Percentiles rank a stretch among this genome's conserved stretches.
These are phyloP conservation scores for Calonectria honghensis DNA, from an alignment of 2,329 filamentous ascomycete species.

Conservation along the genomic window DNA sequence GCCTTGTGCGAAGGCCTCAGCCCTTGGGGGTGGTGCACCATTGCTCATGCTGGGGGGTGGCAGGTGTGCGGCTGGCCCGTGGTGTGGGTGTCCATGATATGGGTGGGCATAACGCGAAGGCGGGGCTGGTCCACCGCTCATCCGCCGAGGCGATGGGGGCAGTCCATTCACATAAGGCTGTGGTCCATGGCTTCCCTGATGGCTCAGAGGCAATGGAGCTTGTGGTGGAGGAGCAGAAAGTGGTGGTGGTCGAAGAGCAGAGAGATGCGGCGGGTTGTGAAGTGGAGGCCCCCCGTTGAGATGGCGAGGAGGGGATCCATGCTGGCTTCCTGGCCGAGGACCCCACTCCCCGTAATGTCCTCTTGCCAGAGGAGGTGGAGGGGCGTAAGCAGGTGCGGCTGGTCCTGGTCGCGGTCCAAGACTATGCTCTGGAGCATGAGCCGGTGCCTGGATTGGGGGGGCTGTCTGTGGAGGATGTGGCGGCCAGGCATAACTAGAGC, in stretches of 20 bases:
- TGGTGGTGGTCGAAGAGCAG: constrained; percentile 71
- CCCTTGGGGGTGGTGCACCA: constrained; percentile 58
- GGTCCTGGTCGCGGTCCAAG: constrained; percentile 55
- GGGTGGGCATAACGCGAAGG: constrained; percentile 64
- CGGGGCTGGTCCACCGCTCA: constrained; percentile 63
- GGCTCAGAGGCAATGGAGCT: constrained; percentile 63
- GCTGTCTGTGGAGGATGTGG: constrained; percentile 51
- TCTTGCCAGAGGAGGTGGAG: constrained; percentile 53
- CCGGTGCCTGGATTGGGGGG: constrained; percentile 51
- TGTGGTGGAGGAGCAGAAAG: constrained; percentile 65
- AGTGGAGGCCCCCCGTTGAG: constrained; percentile 69
- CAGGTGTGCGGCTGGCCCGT: constrained; percentile 51
- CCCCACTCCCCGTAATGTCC: constrained; percentile 68
- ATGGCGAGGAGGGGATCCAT: constrained; percentile 68
- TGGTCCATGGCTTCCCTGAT: constrained; percentile 61
- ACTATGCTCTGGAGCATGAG: constrained; percentile 53
- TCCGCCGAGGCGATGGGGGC: constrained; percentile 69
- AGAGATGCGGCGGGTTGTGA: constrained; percentile 59
- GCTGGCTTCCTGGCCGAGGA: constrained; percentile 67
- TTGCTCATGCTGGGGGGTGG: constrained; percentile 59
- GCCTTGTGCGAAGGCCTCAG: constrained; percentile 63
- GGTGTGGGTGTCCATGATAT: constrained; percentile 57
- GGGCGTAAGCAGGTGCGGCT: constrained; percentile 54
- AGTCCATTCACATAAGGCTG: constrained; percentile 65
- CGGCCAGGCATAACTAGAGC: constrained; percentile 53